These are phyloP conservation scores for Hamiltosporidium magnivora DNA, from an alignment of 371 early-diverging fungal genomes.

Conservation along the genomic window DNA sequence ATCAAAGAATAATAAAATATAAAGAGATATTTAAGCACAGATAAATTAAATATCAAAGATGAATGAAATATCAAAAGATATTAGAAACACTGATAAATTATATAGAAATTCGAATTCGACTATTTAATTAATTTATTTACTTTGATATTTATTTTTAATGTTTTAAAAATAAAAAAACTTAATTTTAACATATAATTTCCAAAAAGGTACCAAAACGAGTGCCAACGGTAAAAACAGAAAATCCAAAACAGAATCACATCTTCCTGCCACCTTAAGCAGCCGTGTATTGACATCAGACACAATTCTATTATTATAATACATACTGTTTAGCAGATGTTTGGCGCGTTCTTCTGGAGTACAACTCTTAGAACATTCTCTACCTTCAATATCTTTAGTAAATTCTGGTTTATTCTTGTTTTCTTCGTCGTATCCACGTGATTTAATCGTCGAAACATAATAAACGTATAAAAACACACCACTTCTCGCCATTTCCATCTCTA, in stretches of 20 bases:
- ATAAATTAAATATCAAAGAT: too few species aligned
- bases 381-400: slow-evolving; percentile 68
- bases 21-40: too few species aligned
- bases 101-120: too few species aligned
- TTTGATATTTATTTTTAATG: not conserved
- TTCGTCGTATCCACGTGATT: slow-evolving; percentile 64
- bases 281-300: slow-evolving; percentile 23
- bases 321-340: slow-evolving; percentile 11
- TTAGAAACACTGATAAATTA: too few species aligned
- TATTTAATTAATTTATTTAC: too few species aligned
- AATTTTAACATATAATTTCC: slow-evolving; percentile 13
- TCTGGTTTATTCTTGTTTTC: slow-evolving; percentile 70
- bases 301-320: slow-evolving; percentile 15
- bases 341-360: slow-evolving; percentile 20
- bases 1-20: too few species aligned
- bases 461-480: slow-evolving; percentile 64
- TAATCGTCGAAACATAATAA: slow-evolving; percentile 67
- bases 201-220: slow-evolving; percentile 7
- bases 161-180: slow-evolving; percentile 3
- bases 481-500: slow-evolving; percentile 63
- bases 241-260: slow-evolving; percentile 26
- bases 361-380: slow-evolving; percentile 17
- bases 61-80: too few species aligned
- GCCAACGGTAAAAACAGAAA: slow-evolving; percentile 30
- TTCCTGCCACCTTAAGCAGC: slow-evolving; percentile 13